Conservation (phyloP, 179 eudicot species). For the Camellia oleifera region DNA sequence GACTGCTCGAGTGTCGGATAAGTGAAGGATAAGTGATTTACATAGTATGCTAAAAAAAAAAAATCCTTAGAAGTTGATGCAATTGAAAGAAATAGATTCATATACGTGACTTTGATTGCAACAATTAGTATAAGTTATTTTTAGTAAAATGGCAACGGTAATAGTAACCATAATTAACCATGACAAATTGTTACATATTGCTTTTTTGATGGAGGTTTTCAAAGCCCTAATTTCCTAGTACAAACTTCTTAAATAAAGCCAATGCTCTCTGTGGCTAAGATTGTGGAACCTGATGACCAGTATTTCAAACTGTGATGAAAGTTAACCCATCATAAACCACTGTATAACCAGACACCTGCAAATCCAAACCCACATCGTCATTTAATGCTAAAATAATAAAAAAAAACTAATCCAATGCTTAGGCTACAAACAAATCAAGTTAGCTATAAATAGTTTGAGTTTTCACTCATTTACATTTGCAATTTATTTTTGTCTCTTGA, state of each 20-base stretch:
- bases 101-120: neutral
- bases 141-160: neutral
- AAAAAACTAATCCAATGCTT: too few species aligned
- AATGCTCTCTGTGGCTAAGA: slow-evolving; percentile 30
- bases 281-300: slow-evolving; percentile 42
- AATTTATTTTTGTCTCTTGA: too few species aligned
- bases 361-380: neutral
- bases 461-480: too few species aligned
- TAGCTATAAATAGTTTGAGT: too few species aligned
- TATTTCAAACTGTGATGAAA: slow-evolving; percentile 33
- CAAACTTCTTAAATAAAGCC: slow-evolving; percentile 25
- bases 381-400: neutral
- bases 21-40: too few species aligned
- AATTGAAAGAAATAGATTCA: neutral
- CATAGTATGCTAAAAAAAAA: too few species aligned
- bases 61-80: neutral
- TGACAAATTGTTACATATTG: neutral
- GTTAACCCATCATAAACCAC: slow-evolving; percentile 38
- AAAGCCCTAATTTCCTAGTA: slow-evolving; percentile 13
- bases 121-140: neutral
- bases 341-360: slow-evolving; percentile 35
- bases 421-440: too few species aligned
- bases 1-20: too few species aligned
- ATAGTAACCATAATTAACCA: too few species aligned
- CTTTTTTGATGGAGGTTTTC: neutral